phyloP scores from a whole-genome alignment of 2,329 filamentous ascomycete genomes.

The Aspergillus pseudoviridinutans region DNA sequence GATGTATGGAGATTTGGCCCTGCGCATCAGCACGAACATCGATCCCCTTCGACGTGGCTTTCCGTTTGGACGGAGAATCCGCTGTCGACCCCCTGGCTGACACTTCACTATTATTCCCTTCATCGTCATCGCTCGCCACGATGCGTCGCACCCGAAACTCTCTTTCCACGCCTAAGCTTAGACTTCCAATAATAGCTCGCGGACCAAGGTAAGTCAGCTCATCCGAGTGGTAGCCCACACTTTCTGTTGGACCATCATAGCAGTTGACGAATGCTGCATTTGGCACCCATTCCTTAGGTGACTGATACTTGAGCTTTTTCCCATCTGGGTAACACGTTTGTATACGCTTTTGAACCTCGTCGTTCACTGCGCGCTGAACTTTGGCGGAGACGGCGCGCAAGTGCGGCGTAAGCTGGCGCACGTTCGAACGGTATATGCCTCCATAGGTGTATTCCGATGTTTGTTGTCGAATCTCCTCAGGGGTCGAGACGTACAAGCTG shows the following conservation, averaged over 20 bases:
- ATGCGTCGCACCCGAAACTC: constrained; percentile 85
- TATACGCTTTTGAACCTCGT: constrained; percentile 70
- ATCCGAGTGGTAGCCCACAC: constrained; percentile 88
- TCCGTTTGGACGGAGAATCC: not conserved
- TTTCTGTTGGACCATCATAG: constrained; percentile 76
- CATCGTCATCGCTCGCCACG: constrained; percentile 45
- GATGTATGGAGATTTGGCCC: constrained; percentile 86
- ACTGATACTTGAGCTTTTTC: constrained; percentile 74
- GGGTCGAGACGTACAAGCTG: constrained; percentile 74
- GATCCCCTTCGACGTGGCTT: constrained; percentile 5
- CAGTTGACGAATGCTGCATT: constrained; percentile 95
- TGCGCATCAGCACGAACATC: constrained; percentile 54
- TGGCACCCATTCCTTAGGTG: constrained; percentile 67
- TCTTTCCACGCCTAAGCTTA: constrained; percentile 86
- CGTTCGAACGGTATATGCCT: constrained; percentile 68
- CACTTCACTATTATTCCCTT: constrained; percentile 9
- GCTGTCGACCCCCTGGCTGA: constrained; percentile 26
- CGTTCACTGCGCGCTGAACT: constrained; percentile 73
- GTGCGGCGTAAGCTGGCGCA: constrained; percentile 70
- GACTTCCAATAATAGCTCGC: constrained; percentile 78
- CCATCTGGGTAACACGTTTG: constrained; percentile 62
- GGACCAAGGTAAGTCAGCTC: constrained; percentile 92
- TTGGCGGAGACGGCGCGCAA: constrained; percentile 65
- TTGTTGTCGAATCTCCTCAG: constrained; percentile 65
- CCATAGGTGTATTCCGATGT: constrained; percentile 84